phyloP scores from a whole-genome alignment of 805 yeast species.

The Blastobotrys americana region DNA sequence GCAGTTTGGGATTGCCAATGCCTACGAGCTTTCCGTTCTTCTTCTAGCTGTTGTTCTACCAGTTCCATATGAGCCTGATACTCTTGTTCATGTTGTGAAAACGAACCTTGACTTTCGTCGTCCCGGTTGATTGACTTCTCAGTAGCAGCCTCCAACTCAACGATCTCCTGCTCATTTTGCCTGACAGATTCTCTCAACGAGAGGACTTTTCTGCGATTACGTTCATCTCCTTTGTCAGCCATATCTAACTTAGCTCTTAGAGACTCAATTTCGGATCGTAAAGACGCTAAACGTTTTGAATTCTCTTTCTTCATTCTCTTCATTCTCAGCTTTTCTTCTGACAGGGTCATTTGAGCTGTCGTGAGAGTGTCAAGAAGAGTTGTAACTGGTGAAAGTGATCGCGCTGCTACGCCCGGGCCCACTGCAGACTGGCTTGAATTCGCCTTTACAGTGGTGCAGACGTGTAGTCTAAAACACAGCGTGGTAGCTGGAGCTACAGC shows the following conservation, averaged over 20 bases:
- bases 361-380: conserved; percentile 60
- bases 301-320: conserved; percentile 54
- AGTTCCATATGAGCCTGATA: conserved; percentile 6
- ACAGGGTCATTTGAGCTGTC: conserved; percentile 53
- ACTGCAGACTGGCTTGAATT: neutral
- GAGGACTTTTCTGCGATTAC: conserved; percentile 45
- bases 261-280: conserved; percentile 51
- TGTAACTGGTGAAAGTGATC: conserved; percentile 49
- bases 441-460: conserved; percentile 3
- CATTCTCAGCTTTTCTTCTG: conserved; percentile 49
- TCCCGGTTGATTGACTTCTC: neutral
- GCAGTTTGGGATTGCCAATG: conserved; percentile 16
- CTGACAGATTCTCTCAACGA: conserved; percentile 43
- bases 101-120: neutral
- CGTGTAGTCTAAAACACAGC: neutral
- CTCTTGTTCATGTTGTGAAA: neutral
- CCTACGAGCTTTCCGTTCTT: conserved; percentile 10
- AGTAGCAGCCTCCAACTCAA: conserved; percentile 14
- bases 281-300: conserved; percentile 43
- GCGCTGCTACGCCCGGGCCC: conserved; percentile 18
- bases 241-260: conserved; percentile 42
- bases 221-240: conserved; percentile 49
- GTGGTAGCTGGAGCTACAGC: conserved; percentile 17
- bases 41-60: conserved; percentile 5
- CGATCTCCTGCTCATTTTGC: conserved; percentile 34